Base-by-base conservation (phyloP, 305 asterid genomes). In the Fraxinus ornus region DNA sequence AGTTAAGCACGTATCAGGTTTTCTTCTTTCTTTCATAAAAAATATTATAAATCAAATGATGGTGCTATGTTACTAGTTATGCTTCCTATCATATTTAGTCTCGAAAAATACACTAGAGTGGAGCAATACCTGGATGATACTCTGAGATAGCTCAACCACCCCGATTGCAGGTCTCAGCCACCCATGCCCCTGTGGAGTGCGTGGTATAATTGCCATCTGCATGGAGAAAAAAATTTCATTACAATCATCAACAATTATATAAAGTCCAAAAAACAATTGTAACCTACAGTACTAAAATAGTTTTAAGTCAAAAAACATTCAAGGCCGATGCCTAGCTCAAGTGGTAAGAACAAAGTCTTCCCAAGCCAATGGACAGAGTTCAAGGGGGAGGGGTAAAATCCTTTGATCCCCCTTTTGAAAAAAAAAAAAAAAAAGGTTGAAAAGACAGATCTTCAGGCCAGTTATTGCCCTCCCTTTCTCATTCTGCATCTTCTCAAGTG, bases 121-220 rank as follows among this genome's bases (percentile, higher is more conserved):
- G 80, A 80, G 77, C 77, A 55, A 74, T 72, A 95, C 99, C 98
- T 96, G 98, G 78, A 92, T 89, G 80, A 96, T 86, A 85, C 99
- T 90, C 90, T 94, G 98, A 82, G 99, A 93, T 80, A 96, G 87
- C 89, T 96, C 99, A 78, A 96, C 81, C 79, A 94, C 99, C 84
- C 99, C 99, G 83, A 91, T 90, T 81, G 99, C 99, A 84, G 99
- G 99, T 89, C 99, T 92, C 85, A 96, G 91, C 98, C 98, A 96
- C 80, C 99, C 99, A 83, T 91, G 94, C 68, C 98, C 97, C 83
- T 90, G 95, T 32, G 91, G 95, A 81, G 97, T 88, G 81, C 97
- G 97, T 32, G 98, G 98, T 84, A 96, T 88, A 68, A 93, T 86
- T 72, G 99, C 92, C 98, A 96, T 96, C 98, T 96, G 91, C 87